These are phyloP conservation scores for Scheffersomyces insectosa DNA, from an alignment of 1,139 yeast species.

Conservation along the genomic window DNA sequence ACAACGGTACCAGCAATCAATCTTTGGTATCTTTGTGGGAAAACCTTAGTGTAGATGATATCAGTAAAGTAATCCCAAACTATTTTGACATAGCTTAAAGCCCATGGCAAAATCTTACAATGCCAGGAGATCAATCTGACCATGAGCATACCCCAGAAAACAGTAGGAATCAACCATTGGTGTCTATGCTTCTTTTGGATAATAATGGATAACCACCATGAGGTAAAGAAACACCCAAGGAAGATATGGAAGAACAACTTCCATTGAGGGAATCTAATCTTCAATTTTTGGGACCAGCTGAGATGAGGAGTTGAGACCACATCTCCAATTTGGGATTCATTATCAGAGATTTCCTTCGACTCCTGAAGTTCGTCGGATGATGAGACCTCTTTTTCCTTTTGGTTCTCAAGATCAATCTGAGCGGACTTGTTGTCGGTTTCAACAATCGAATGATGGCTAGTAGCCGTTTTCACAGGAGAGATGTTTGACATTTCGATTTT, in stretches of 20 bases:
- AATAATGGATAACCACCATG: slow-evolving; percentile 67
- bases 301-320: slow-evolving; percentile 2
- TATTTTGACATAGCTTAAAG: slow-evolving; percentile 21
- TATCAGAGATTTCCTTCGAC: neutral
- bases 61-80: slow-evolving; percentile 47
- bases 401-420: neutral
- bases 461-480: neutral
- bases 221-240: slow-evolving; percentile 53
- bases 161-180: slow-evolving; percentile 65
- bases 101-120: slow-evolving; percentile 40
- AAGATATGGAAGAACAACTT: slow-evolving; percentile 30
- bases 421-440: neutral
- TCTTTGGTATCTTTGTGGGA: slow-evolving; percentile 40
- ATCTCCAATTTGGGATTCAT: neutral
- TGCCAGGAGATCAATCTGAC: slow-evolving; percentile 57
- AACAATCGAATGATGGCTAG: neutral
- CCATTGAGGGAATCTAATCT: slow-evolving; percentile 11
- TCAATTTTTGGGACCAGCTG: slow-evolving; percentile 4
- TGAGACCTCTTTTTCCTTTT: neutral
- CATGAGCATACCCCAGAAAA: slow-evolving; percentile 56
- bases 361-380: neutral
- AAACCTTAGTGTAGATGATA: slow-evolving; percentile 36
- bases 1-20: slow-evolving; percentile 46
- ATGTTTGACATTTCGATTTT: neutral
- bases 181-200: slow-evolving; percentile 54